phyloP scores from a whole-genome alignment of 2,329 filamentous ascomycete genomes.

The Aspergillus intermedius region DNA sequence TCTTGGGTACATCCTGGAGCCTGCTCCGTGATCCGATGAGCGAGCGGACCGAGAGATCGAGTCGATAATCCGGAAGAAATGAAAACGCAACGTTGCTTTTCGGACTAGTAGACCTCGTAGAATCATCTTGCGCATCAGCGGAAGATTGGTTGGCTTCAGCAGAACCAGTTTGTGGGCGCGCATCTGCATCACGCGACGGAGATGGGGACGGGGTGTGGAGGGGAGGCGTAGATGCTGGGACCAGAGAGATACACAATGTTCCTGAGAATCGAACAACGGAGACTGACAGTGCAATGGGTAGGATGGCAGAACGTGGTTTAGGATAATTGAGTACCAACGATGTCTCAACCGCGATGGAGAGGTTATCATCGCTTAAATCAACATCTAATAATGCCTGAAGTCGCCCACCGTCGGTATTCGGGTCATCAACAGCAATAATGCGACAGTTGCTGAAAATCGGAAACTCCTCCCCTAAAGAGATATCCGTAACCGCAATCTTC shows the following conservation, averaged over 20 bases:
- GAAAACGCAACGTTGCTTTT: conserved; percentile 87
- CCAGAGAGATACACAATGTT: conserved; percentile 87
- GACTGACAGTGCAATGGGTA: conserved; percentile 86
- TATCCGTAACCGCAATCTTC: conserved; percentile 87
- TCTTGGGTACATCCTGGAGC: conserved; percentile 60
- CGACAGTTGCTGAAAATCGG: conserved; percentile 98
- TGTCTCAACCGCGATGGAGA: conserved; percentile 90
- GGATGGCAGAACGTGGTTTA: conserved; percentile 75
- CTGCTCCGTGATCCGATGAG: conserved; percentile 57
- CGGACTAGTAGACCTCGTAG: conserved; percentile 49
- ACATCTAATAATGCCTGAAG: conserved; percentile 96
- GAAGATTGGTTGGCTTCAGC: conserved; percentile 4
- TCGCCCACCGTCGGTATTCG: conserved; percentile 59
- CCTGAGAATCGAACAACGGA: conserved; percentile 92
- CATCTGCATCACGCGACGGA: conserved; percentile 12
- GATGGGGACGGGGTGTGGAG: conserved; percentile 30
- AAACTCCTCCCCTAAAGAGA: conserved; percentile 92
- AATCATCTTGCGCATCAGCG: conserved; percentile 7
- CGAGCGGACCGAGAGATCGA: conserved; percentile 59
- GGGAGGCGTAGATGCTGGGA: conserved; percentile 54
- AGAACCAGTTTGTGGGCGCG: conserved; percentile 8
- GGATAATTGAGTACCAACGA: conserved; percentile 93
- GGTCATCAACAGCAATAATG: conserved; percentile 70
- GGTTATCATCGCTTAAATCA: conserved; percentile 82
- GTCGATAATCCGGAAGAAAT: conserved; percentile 62